A percentile compares a stretch with the other conserved stretches of the same genome.
These are phyloP conservation scores for Suhomyces prunicola DNA, from an alignment of 805 yeast genomes.

Conservation along the genomic window DNA sequence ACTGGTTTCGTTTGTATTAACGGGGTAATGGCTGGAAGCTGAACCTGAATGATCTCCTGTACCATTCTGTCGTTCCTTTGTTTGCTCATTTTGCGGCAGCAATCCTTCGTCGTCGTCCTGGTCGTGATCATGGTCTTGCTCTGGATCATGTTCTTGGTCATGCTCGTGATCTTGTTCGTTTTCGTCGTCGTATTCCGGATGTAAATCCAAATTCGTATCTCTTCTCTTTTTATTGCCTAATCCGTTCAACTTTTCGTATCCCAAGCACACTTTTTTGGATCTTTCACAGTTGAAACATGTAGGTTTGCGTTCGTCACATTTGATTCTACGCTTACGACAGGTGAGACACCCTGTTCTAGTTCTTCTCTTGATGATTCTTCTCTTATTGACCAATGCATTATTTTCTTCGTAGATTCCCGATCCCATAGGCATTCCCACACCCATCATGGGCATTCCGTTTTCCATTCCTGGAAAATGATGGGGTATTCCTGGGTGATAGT, in stretches of 20 bases:
- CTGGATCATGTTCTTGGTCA: slow-evolving; percentile 1
- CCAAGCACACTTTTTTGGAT: slow-evolving; percentile 62
- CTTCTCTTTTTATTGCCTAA: slow-evolving; percentile 5
- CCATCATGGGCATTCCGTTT: slow-evolving; percentile 3
- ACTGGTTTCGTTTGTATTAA: not conserved
- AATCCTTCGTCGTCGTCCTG: not conserved
- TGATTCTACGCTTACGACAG: slow-evolving; percentile 57
- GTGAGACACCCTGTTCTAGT: slow-evolving; percentile 77
- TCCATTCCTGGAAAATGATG: not conserved
- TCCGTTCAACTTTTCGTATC: slow-evolving; percentile 45
- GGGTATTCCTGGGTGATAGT: slow-evolving; percentile 3
- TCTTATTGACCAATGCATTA: slow-evolving; percentile 31
- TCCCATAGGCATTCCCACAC: slow-evolving; percentile 5
- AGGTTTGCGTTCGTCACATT: slow-evolving; percentile 72
- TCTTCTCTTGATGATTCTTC: slow-evolving; percentile 52
- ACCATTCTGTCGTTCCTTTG: not conserved
- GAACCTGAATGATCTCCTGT: slow-evolving; percentile 5
- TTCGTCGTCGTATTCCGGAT: slow-evolving; percentile 2
- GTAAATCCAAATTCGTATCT: slow-evolving; percentile 3
- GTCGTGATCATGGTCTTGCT: not conserved
- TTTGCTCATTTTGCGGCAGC: not conserved
- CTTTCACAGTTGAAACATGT: slow-evolving; percentile 66
- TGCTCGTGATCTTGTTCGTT: not conserved
- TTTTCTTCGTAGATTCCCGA: slow-evolving; percentile 19
- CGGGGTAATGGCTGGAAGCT: not conserved